Evolutionary conservation across 768 basidiomycete genomes (phyloP).

Genomic region (Lepiota venenata): DNA sequence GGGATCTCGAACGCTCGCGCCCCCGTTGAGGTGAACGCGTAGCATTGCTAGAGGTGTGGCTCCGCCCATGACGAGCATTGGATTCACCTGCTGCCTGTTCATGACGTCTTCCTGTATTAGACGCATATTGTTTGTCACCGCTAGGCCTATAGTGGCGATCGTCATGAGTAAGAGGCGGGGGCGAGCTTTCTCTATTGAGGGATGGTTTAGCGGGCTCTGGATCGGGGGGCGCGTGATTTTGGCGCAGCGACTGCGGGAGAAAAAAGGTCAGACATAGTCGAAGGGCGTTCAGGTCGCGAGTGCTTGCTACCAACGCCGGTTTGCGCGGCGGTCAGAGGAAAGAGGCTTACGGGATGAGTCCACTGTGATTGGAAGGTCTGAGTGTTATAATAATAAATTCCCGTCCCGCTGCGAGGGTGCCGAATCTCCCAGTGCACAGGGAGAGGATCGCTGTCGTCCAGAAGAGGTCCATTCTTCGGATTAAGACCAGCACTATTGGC

Average conservation of each 20-base stretch:
- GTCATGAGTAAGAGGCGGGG: conserved; percentile 41
- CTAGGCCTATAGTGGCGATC: conserved; percentile 68
- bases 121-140: conserved; percentile 17
- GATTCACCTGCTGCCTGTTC: conserved; percentile 13
- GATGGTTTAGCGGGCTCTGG: conserved; percentile 2
- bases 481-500: conserved; percentile 20
- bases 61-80: conserved; percentile 16
- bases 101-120: conserved; percentile 17
- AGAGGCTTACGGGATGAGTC: conserved; percentile 43
- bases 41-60: conserved; percentile 17
- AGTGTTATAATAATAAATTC: conserved; percentile 55
- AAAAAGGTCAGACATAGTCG: conserved; percentile 28
- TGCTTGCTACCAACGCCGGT: conserved; percentile 2
- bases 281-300: conserved; percentile 1
- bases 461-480: conserved; percentile 22
- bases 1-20: conserved; percentile 26
- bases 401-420: conserved; percentile 42
- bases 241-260: conserved; percentile 24
- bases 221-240: conserved; percentile 12
- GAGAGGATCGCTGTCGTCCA: conserved; percentile 27
- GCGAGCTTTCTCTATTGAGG: conserved; percentile 12
- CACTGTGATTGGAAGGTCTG: conserved; percentile 57
- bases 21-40: conserved; percentile 24
- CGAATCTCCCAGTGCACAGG: conserved; percentile 64
- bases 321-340: conserved; percentile 15